phyloP scores from a whole-genome alignment of 208 protist genomes.

The Leishmania turanica region DNA sequence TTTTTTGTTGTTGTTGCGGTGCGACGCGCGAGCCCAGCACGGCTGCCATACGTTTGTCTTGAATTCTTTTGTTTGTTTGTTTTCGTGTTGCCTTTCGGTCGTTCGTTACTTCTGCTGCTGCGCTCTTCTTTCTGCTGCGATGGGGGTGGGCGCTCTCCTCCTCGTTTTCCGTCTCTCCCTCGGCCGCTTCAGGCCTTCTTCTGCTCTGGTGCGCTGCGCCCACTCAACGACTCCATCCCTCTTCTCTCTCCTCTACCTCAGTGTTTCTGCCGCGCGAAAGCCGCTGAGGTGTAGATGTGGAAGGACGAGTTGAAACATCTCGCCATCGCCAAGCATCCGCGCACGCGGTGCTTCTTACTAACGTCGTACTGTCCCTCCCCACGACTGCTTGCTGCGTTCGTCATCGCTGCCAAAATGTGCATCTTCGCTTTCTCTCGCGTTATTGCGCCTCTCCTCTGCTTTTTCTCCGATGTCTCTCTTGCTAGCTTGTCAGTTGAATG shows the following conservation, averaged over 20 bases:
- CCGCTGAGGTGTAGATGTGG: neutral
- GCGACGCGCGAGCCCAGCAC: neutral
- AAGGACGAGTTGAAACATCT: neutral
- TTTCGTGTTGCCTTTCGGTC: neutral
- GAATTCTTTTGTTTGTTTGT: neutral
- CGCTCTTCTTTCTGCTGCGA: neutral
- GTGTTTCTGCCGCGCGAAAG: neutral
- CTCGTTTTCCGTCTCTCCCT: neutral
- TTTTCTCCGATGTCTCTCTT: neutral
- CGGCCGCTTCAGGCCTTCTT: neutral
- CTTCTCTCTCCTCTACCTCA: neutral
- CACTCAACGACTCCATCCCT: neutral
- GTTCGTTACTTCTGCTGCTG: neutral
- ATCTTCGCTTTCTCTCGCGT: conserved; percentile 9
- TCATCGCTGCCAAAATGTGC: neutral
- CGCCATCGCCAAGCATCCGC: neutral
- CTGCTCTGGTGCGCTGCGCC: neutral
- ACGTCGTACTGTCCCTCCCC: neutral
- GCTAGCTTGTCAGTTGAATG: neutral
- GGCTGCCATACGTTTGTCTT: neutral
- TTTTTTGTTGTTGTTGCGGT: neutral
- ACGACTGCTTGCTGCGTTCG: neutral
- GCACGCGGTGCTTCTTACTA: neutral
- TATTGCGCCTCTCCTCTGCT: neutral
- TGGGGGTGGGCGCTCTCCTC: no score